phyloP scores from a whole-genome alignment of 306 rosid species.

The Quercus engelmannii region DNA sequence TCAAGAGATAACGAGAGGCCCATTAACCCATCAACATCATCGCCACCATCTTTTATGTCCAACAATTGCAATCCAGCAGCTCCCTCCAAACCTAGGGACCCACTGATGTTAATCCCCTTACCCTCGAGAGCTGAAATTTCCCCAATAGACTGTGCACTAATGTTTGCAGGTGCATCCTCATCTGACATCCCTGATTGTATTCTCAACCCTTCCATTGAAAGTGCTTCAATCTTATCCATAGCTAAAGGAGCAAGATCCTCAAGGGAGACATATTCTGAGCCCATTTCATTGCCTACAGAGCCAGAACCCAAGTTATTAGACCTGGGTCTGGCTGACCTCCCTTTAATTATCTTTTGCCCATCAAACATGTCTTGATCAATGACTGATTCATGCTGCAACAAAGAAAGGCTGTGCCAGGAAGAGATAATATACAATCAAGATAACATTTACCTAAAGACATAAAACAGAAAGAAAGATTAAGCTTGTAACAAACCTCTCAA shows the following conservation, averaged over 20 bases:
- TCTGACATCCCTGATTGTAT: slow-evolving; percentile 85
- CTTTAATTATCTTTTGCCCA: slow-evolving; percentile 27
- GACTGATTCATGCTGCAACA: slow-evolving; percentile 42
- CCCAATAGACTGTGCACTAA: slow-evolving; percentile 49
- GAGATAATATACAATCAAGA: slow-evolving; percentile 15
- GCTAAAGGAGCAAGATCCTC: slow-evolving; percentile 93
- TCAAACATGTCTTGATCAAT: slow-evolving; percentile 30
- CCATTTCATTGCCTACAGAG: slow-evolving; percentile 34
- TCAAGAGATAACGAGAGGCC: slow-evolving; percentile 78
- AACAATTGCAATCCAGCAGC: slow-evolving; percentile 76
- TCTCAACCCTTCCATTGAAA: slow-evolving; percentile 86
- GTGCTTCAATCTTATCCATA: slow-evolving; percentile 89
- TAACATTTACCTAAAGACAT: slow-evolving; percentile 3
- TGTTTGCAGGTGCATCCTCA: slow-evolving; percentile 77
- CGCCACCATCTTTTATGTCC: slow-evolving; percentile 47
- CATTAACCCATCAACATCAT: slow-evolving; percentile 70
- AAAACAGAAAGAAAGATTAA: neutral
- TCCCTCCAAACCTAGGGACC: slow-evolving; percentile 69
- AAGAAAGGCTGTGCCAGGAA: slow-evolving; percentile 46
- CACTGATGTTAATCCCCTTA: slow-evolving; percentile 45
- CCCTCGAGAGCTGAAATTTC: slow-evolving; percentile 62
- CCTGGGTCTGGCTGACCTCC: slow-evolving; percentile 35
- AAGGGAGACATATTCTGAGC: slow-evolving; percentile 61
- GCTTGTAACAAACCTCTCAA: slow-evolving; percentile 48
- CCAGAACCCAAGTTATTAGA: slow-evolving; percentile 33